Evolutionary conservation across 1,284 basidiomycete species (phyloP), one percentile per base, ranked within the genome.

Genomic region (Leucoagaricus sp.): DNA sequence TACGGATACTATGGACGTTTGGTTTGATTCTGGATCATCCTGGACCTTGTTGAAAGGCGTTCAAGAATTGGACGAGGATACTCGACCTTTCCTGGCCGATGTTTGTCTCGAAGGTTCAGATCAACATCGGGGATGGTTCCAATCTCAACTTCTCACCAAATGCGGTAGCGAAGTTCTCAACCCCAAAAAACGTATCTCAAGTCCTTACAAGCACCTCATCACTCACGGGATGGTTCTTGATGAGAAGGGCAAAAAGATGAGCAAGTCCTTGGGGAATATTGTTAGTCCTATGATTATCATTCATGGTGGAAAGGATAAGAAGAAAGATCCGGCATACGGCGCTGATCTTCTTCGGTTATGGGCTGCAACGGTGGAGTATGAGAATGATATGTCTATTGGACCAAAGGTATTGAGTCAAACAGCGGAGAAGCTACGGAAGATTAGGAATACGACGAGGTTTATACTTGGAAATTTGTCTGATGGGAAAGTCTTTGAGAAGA

Each of bases 91-190:
- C 42, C 73, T 85, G 31, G 93, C 96, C 0, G 94, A 99, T 67
- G 81, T 98, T 10, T 96, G 94, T 66, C 75, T 99, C 12, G 97
- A 99, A 69, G 97, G 97, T 9, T 93, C 93, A 0, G 97, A 99
- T 71, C 97, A 99, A 71, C 96, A 99, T 72, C 87, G 97, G 8
- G 97, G 97, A 13, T 99, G 97, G 97, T 99, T 99, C 79, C 97
- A 99, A 71, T 96, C 94, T 53, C 91, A 94, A 59, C 75, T 99
- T 21, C 76, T 99, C 48, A 99, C 96, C 1, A 84, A 87, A 3
- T 75, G 98, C 4, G 86, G 88, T 5, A 71, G 76, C 5, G 61
- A 67, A 4, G 67, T 69, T 0, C 62, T 64, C 1, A 64, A 67
- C 38, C 70, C 29, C 10, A 38, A 17, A 3, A 49, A 67, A 7